Evolutionary conservation across 345 rosid genomes (phyloP).

Genomic region (Triadica sebifera): DNA sequence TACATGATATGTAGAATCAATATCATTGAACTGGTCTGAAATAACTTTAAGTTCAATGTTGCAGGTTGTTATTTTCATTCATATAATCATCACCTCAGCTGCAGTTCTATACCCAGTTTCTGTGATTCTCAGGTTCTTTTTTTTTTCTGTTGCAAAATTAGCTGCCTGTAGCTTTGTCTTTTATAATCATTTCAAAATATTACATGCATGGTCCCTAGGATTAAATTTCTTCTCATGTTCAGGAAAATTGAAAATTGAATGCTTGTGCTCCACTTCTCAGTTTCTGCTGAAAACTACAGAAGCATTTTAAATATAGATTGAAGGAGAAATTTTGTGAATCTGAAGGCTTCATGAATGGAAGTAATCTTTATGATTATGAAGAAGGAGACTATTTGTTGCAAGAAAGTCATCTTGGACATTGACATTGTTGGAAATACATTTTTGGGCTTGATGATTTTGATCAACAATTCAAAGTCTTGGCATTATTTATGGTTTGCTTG

Average conservation of each 20-base stretch:
- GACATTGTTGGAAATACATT: neutral
- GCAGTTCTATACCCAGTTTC: conserved; percentile 73
- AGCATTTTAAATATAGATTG: neutral
- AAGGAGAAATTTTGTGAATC: neutral
- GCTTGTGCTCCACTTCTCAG: neutral
- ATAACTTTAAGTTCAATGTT: conserved; percentile 22
- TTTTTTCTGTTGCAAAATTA: neutral
- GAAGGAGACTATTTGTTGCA: neutral
- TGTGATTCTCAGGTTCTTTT: conserved; percentile 73
- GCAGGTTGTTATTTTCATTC: conserved; percentile 66
- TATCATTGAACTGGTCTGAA: neutral
- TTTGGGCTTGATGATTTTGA: neutral
- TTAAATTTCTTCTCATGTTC: neutral
- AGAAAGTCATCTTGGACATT: neutral
- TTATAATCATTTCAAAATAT: neutral
- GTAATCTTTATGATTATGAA: no score
- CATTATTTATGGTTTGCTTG: neutral
- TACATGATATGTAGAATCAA: neutral
- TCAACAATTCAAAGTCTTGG: neutral
- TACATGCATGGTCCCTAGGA: neutral
- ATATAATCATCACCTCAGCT: conserved; percentile 61
- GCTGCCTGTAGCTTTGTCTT: neutral
- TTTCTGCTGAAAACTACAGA: neutral
- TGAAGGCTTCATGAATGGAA: no score
- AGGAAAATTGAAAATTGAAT: neutral